phyloP scores from a whole-genome alignment of 768 basidiomycete species.

The Lactarius evosmus region DNA sequence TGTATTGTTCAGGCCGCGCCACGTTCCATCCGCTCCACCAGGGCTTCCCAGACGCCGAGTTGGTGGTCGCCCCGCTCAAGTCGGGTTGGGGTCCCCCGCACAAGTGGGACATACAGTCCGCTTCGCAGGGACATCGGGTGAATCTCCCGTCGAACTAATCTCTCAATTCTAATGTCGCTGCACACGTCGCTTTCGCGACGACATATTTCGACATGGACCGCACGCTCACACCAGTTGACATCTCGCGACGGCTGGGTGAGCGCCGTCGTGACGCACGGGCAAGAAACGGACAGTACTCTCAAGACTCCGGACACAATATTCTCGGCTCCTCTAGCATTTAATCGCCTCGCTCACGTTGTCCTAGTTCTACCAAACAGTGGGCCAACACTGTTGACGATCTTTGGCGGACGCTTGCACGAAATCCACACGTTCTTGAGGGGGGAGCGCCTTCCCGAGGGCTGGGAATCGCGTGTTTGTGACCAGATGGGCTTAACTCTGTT shows the following conservation, averaged over 20 bases:
- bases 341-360: neutral
- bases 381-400: slow-evolving; percentile 59
- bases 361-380: slow-evolving; percentile 48
- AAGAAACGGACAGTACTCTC: slow-evolving; percentile 55
- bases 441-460: slow-evolving; percentile 66
- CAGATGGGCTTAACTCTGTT: slow-evolving; percentile 58
- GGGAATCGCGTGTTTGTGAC: slow-evolving; percentile 58
- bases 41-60: slow-evolving; percentile 43
- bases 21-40: slow-evolving; percentile 48
- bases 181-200: slow-evolving; percentile 8
- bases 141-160: slow-evolving; percentile 13
- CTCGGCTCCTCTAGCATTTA: slow-evolving; percentile 58
- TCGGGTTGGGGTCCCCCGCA: slow-evolving; percentile 55
- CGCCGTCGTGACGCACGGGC: slow-evolving; percentile 56
- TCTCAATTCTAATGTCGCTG: slow-evolving; percentile 10
- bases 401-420: slow-evolving; percentile 60
- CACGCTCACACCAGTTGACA: slow-evolving; percentile 52
- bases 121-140: neutral
- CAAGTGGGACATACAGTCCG: neutral
- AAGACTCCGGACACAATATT: slow-evolving; percentile 49
- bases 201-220: slow-evolving; percentile 25
- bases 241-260: slow-evolving; percentile 54
- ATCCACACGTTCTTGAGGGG: slow-evolving; percentile 54
- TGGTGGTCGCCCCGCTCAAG: slow-evolving; percentile 56
- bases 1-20: slow-evolving; percentile 50